Percentiles rank a stretch among this genome's conserved stretches.
Evolutionary conservation across 2,329 filamentous ascomycete species (phyloP).

Genomic region (Colletotrichum aenigma): DNA sequence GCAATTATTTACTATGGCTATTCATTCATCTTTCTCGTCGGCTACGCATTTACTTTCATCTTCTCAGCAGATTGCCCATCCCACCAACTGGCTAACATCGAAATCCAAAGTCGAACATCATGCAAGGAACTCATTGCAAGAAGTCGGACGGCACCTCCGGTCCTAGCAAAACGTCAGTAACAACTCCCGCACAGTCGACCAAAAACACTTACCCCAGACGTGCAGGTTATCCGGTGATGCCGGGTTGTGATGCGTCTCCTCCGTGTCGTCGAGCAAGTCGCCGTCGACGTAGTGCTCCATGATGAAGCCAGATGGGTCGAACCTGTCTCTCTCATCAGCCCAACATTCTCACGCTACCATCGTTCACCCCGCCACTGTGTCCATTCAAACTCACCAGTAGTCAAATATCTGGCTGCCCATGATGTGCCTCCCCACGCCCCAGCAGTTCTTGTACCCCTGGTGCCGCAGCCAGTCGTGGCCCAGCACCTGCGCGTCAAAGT

Average conservation of each 20-base stretch:
- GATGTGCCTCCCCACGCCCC: conserved; percentile 75
- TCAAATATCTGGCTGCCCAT: conserved; percentile 72
- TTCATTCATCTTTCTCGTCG: background rate
- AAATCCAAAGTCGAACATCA: background rate
- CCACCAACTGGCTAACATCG: background rate
- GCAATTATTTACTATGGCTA: background rate
- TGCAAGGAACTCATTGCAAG: background rate
- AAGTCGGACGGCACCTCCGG: conserved; percentile 22
- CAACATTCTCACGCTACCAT: background rate
- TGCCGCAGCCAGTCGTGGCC: conserved; percentile 72
- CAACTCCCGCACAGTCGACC: background rate
- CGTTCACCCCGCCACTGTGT: too few species aligned
- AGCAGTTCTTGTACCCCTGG: conserved; percentile 68
- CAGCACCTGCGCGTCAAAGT: conserved; percentile 72
- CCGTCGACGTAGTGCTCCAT: conserved; percentile 75
- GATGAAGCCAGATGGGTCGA: conserved; percentile 66
- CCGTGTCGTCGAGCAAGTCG: conserved; percentile 63
- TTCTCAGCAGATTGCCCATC: background rate
- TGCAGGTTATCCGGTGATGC: conserved; percentile 46
- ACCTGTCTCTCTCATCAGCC: conserved; percentile 40
- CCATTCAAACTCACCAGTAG: conserved; percentile 26
- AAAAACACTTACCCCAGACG: conserved; percentile 44
- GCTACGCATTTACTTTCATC: background rate
- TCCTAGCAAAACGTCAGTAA: conserved; percentile 7
- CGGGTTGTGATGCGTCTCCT: conserved; percentile 46